Base-by-base conservation (phyloP, 2,329 filamentous ascomycete species). In the Talaromyces atroroseus region DNA sequence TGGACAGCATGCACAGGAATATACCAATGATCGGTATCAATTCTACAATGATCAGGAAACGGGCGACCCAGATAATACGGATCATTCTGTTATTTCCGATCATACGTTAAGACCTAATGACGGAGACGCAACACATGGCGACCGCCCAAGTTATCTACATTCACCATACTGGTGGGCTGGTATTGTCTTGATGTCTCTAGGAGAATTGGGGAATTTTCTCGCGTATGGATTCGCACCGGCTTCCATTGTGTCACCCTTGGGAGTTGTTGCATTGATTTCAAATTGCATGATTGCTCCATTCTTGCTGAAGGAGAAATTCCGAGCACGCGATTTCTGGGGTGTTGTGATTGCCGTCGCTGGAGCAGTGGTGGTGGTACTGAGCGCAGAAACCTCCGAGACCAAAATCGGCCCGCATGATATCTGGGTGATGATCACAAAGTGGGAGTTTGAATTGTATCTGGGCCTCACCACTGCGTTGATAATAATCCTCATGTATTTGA, bases 91-190 rank as follows among this genome's bases (percentile, higher is more conserved):
- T 58, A 58, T 69, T 8, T 76, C 74, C 6, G 74, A 76, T 47
- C 70, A 69, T 8, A 76, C 71, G 1, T 7, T 59, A 24, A 50
- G 52, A 40, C 53, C 53, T 38, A 49, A 42, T 11, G 52, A 52
- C 34, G 51, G 42, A 26, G 40, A 14, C 20, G 63, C 71, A 49
- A 69, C 68, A 23, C 66, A 71, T 1, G 70, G 67, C 3, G 77
- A 78, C 59, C 77, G 85, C 29, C 86, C 86, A 57, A 87, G 84
- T 5, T 99, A 99, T 71, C 82, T 99, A 58, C 85, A 84, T 61
- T 96, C 91, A 36, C 90, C 91, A 1, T 96, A 94, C 68, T 99
- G 94, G 94, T 99, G 94, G 94, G 76, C 86, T 32, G 94, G 94
- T 20, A 92, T 97, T 62, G 82, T 95, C 16, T 80, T 99, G 58